phyloP scores from a whole-genome alignment of 169 alveolate species.

The Plasmodium falciparum region DNA sequence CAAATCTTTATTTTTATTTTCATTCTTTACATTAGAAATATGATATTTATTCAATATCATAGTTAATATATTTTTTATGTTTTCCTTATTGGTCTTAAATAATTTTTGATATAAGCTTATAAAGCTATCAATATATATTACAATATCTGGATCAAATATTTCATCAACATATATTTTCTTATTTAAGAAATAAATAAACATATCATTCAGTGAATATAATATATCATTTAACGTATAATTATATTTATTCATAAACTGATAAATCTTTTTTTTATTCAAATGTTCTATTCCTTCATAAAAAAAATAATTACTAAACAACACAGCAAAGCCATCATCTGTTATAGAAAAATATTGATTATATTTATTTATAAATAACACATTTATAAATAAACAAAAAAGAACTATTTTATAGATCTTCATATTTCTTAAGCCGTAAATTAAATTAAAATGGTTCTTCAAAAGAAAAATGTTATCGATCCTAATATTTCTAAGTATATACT shows the following conservation, averaged over 20 bases:
- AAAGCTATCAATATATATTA: conserved; percentile 17
- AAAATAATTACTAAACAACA: conserved; percentile 34
- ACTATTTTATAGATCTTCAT: conserved; percentile 27
- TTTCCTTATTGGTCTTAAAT: conserved; percentile 55
- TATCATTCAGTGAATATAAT: conserved; percentile 40
- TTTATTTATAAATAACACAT: conserved; percentile 28
- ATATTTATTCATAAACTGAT: conserved; percentile 53
- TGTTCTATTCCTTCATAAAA: conserved; percentile 37
- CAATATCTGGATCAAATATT: conserved; percentile 17
- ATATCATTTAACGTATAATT: conserved; percentile 52
- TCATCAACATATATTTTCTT: conserved; percentile 38
- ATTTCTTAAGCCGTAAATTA: conserved; percentile 27
- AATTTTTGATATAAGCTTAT: conserved; percentile 39
- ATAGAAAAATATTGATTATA: conserved; percentile 69
- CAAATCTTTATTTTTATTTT: conserved; percentile 8
- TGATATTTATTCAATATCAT: conserved; percentile 38
- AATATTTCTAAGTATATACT: conserved; percentile 21
- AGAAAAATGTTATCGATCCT: conserved; percentile 18
- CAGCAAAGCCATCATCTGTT: conserved; percentile 34
- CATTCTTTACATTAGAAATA: conserved; percentile 11
- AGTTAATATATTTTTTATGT: conserved; percentile 30
- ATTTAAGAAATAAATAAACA: conserved; percentile 25
- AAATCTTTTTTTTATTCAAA: conserved; percentile 29
- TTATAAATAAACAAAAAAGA: conserved; percentile 29
- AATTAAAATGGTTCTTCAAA: conserved; percentile 14